A percentile compares a stretch with the other conserved stretches of the same genome.
phyloP scores from a whole-genome alignment of 2,329 filamentous ascomycete species.

The Trichoderma sp. region DNA sequence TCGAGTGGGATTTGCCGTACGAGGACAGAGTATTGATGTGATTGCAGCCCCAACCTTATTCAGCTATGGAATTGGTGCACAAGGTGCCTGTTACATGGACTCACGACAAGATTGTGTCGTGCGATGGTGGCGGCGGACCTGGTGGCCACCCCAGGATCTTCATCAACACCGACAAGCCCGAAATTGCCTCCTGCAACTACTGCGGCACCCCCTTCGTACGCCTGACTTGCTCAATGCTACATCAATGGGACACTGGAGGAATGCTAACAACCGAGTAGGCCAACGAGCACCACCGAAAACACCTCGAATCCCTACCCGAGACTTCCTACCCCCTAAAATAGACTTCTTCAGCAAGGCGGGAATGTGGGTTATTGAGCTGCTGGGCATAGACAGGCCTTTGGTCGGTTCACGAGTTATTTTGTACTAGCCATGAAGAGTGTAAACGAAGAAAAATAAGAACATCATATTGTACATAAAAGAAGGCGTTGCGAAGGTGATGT shows the following conservation, averaged over 20 bases:
- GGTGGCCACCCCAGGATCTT: slow-evolving; percentile 89
- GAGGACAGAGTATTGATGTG: neutral
- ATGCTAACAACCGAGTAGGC: slow-evolving; percentile 54
- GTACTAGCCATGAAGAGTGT: slow-evolving; percentile 13
- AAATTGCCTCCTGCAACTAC: slow-evolving; percentile 88
- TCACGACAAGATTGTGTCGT: slow-evolving; percentile 75
- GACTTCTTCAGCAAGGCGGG: slow-evolving; percentile 22
- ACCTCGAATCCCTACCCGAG: slow-evolving; percentile 76
- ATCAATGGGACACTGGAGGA: neutral
- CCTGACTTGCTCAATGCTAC: slow-evolving; percentile 20
- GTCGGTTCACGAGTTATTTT: neutral
- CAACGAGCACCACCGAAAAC: slow-evolving; percentile 80
- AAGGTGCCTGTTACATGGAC: slow-evolving; percentile 93
- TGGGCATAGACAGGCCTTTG: slow-evolving; percentile 1
- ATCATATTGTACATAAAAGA: slow-evolving; percentile 15
- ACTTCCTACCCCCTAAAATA: slow-evolving; percentile 76
- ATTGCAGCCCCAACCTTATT: slow-evolving; percentile 74
- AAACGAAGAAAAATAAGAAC: slow-evolving; percentile 4
- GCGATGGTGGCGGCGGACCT: slow-evolving; percentile 88
- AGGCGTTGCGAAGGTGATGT: neutral
- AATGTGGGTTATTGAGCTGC: neutral
- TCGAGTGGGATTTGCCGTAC: neutral
- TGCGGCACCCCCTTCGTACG: slow-evolving; percentile 91
- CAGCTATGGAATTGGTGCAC: slow-evolving; percentile 95
- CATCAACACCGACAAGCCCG: slow-evolving; percentile 96